These are phyloP conservation scores for Bryum argenteum DNA, from an alignment of 225 moss, liverwort and hornwort species.

Conservation along the genomic window DNA sequence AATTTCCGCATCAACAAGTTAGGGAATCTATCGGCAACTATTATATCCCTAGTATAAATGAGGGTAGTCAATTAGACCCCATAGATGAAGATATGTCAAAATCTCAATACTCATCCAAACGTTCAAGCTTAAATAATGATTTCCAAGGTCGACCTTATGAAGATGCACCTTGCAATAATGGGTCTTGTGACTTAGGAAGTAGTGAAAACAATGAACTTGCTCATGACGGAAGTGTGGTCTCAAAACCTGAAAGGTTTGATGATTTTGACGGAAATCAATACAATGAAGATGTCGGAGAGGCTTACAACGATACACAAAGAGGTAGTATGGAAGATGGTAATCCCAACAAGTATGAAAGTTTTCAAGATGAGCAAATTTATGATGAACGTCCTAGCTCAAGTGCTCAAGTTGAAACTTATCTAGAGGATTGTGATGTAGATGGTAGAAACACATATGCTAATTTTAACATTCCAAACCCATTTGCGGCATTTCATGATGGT, in stretches of 20 bases:
- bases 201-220: rapidly evolving
- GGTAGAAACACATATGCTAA: neutral
- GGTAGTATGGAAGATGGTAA: rapidly evolving
- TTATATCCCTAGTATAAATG: neutral
- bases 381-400: neutral
- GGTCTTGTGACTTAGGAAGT: neutral
- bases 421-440: neutral
- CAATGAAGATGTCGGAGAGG: no score
- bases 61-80: neutral
- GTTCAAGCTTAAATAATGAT: neutral
- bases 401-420: neutral
- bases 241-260: neutral
- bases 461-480: neutral
- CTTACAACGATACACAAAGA: no score
- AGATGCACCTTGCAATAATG: neutral
- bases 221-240: neutral
- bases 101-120: neutral
- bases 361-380: neutral
- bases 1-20: neutral
- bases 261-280: neutral
- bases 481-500: neutral
- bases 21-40: neutral
- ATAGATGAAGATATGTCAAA: neutral
- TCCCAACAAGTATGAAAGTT: neutral
- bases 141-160: neutral